Base-by-base conservation (phyloP, 176 grass and related monocot genomes). In the barley (Hordeum vulgare) region DNA sequence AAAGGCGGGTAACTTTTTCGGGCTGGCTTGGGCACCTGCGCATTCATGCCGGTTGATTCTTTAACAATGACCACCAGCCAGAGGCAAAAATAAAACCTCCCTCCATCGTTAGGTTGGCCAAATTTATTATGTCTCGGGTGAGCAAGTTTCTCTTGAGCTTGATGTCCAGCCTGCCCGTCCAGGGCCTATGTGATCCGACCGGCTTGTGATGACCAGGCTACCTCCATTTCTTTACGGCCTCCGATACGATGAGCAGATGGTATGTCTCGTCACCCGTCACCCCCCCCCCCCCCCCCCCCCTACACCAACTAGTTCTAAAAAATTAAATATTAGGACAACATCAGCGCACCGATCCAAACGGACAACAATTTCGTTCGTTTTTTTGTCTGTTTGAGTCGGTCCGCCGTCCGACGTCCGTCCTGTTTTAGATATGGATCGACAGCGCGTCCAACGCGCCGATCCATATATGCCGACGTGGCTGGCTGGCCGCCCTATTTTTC, bases 1-100 rank as follows among this genome's bases (percentile, higher is more conserved):
- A 51, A 51, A 51, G 15, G 47, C 2, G 1, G 2, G 80, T 84
- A 84, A 83, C 68, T 90, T 90, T 90, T 45, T n/a, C n/a, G n/a
- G n/a, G n/a, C 67, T 3, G 12, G 13, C 11, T 49, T 28, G 66
- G 33, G 53, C 66, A 79, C 68, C 80, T 80, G 51, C 57, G 64
- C 39, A 47, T 76, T 33, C 31, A 87, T 70, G 40, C 49, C 23
- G 31, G n/a, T 74, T 28, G 71, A 81, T 86, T 79, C 73, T 79
- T 83, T 86, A 90, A 83, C 66, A 86, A 83, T 67, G 88, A 86
- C 84, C 75, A 60, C 74, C 80, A 77, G 23, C 8, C 33, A 29
- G 29, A 40, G 24, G 28, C 5, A 15, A 41, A 85, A 81, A 66
- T 39, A 39, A 58, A 51, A 51, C 18, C 47, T 20, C 5, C 44